These are phyloP conservation scores for Xylogone sp. DNA, from an alignment of 2,329 filamentous ascomycete genomes.

Conservation along the genomic window DNA sequence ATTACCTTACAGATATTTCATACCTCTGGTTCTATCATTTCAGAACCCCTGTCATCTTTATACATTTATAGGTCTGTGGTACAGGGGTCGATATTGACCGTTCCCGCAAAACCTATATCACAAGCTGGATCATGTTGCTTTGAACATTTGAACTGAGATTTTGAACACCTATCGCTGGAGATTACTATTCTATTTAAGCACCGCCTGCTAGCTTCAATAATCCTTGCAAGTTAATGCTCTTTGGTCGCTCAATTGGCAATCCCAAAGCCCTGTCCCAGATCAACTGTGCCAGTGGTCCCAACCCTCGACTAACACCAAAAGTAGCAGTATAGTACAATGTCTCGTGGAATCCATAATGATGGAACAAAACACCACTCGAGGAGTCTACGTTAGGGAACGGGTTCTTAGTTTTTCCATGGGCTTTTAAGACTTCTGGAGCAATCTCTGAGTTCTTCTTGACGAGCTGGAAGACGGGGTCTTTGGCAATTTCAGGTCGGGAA, in stretches of 20 bases:
- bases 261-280: constrained; percentile 95
- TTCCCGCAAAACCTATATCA: too few species aligned
- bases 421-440: constrained; percentile 81
- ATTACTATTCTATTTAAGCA: constrained; percentile 4
- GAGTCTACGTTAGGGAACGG: constrained; percentile 97
- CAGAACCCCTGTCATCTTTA: too few species aligned
- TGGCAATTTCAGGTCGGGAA: constrained; percentile 76
- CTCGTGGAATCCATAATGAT: constrained; percentile 97
- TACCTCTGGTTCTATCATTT: too few species aligned
- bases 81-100: too few species aligned
- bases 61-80: too few species aligned
- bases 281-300: constrained; percentile 89
- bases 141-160: too few species aligned
- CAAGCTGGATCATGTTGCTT: too few species aligned
- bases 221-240: constrained; percentile 92
- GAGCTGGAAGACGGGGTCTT: constrained; percentile 87
- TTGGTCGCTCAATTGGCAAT: constrained; percentile 93
- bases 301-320: constrained; percentile 64
- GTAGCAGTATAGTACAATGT: constrained; percentile 88
- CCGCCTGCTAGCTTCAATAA: constrained; percentile 64
- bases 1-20: too few species aligned
- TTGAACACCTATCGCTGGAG: background rate
- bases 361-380: constrained; percentile 89
- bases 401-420: constrained; percentile 98
- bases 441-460: constrained; percentile 92